A percentile compares a stretch with the other conserved stretches of the same genome.
Evolutionary conservation across 257 asterid species (phyloP).

Genomic region (Nicotiana attenuata): DNA sequence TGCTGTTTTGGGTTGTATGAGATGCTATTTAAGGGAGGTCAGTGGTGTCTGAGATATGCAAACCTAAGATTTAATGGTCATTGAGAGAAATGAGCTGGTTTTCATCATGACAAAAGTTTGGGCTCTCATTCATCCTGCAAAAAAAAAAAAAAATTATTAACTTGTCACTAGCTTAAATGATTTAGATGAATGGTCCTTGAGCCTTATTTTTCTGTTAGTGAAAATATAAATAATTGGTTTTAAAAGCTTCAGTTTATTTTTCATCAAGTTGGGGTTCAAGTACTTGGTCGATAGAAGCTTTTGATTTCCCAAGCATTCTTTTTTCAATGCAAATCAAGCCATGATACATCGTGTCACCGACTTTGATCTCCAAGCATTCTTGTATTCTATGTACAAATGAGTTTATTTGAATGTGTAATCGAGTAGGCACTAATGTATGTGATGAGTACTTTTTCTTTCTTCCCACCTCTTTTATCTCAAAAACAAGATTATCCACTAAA

Average conservation of each 20-base stretch:
- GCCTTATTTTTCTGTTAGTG: not conserved
- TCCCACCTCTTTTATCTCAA: too few relatives aligned
- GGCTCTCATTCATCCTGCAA: not conserved
- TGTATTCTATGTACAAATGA: not conserved
- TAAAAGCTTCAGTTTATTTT: not conserved
- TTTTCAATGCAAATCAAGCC: not conserved
- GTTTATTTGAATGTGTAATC: not conserved
- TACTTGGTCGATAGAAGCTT: not conserved
- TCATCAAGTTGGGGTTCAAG: not conserved
- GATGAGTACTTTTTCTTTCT: not conserved
- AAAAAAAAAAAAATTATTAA: not conserved
- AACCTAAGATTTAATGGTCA: not conserved
- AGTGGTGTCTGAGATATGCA: not conserved
- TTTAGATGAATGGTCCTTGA: not conserved
- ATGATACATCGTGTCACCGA: not conserved
- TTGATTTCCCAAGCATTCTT: not conserved
- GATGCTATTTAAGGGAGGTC: not conserved
- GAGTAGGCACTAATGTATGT: not conserved
- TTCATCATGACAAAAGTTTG: not conserved
- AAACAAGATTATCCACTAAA: too few relatives aligned
- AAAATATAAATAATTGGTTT: not conserved
- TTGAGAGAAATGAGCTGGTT: not conserved
- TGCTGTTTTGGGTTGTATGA: not conserved
- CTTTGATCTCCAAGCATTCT: not conserved
- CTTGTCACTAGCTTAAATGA: not conserved